These are phyloP conservation scores for Beauveria rudraprayagi DNA, from an alignment of 2,329 filamentous ascomycete species.

Conservation along the genomic window DNA sequence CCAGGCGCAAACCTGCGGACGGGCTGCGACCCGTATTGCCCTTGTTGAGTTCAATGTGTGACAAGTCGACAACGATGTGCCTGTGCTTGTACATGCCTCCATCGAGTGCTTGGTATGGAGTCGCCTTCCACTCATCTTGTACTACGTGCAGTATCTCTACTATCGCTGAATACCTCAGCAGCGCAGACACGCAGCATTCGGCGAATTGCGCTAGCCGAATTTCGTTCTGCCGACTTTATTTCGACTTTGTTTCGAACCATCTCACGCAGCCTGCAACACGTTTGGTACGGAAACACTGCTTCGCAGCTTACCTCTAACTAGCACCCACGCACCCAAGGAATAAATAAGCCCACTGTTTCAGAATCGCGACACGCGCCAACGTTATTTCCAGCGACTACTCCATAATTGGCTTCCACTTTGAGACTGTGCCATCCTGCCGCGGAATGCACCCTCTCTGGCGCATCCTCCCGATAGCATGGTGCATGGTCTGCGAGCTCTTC, in stretches of 20 bases:
- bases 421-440: neutral
- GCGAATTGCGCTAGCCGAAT: neutral
- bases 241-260: neutral
- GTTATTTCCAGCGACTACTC: neutral
- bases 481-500: neutral
- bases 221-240: neutral
- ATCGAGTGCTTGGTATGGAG: neutral
- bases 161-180: neutral
- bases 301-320: too few relatives aligned
- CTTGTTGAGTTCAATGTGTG: neutral
- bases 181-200: neutral
- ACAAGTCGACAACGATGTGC: neutral
- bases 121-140: neutral
- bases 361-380: neutral
- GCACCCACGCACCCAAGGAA: neutral
- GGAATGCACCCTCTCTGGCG: neutral
- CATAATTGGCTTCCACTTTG: neutral
- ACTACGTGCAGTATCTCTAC: slow-evolving; percentile 2
- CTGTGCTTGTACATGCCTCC: neutral
- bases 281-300: neutral
- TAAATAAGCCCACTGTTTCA: slow-evolving; percentile 12
- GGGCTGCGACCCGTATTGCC: neutral
- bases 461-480: neutral
- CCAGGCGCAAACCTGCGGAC: slow-evolving; percentile 6
- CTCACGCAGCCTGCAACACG: neutral